A percentile compares a stretch with the other conserved stretches of the same genome.
These are phyloP conservation scores for Onygenales sp. DNA, from an alignment of 2,329 filamentous ascomycete species.

Conservation along the genomic window DNA sequence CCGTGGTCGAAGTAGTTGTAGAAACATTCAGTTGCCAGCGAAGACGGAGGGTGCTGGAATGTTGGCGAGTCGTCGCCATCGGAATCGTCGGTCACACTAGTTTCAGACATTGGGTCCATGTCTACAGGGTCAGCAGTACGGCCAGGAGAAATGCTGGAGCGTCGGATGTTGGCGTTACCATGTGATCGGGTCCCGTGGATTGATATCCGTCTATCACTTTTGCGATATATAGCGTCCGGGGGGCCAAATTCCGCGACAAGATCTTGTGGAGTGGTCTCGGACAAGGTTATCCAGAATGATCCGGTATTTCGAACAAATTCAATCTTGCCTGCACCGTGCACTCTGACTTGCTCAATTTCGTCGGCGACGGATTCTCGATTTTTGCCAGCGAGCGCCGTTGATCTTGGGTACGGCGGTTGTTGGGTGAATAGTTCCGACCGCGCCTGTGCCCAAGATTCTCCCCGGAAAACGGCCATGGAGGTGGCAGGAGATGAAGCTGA, in stretches of 20 bases:
- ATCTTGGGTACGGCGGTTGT: conserved; percentile 62
- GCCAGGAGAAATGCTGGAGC: conserved; percentile 26
- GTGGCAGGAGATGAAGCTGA: conserved; percentile 65
- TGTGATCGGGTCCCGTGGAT: conserved; percentile 58
- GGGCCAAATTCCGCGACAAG: conserved; percentile 83
- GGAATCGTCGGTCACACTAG: conserved; percentile 60
- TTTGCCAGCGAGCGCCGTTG: conserved; percentile 57
- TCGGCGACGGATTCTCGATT: conserved; percentile 74
- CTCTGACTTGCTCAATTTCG: conserved; percentile 70
- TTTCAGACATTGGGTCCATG: conserved; percentile 65
- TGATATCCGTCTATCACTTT: conserved; percentile 78
- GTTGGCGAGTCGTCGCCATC: conserved; percentile 47
- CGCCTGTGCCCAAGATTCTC: conserved; percentile 81
- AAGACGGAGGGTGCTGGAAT: conserved; percentile 51
- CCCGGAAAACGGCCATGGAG: conserved; percentile 85
- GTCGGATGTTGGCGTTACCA: conserved; percentile 38
- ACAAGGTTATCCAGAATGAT: conserved; percentile 63
- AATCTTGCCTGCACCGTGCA: conserved; percentile 68
- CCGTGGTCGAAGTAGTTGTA: conserved; percentile 97
- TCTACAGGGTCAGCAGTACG: conserved; percentile 44
- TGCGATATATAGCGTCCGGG: conserved; percentile 87
- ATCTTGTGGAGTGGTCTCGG: conserved; percentile 85
- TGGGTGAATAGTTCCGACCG: conserved; percentile 68
- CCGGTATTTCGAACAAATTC: conserved; percentile 66
- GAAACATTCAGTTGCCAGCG: conserved; percentile 55